Base-by-base conservation (phyloP, 2,329 filamentous ascomycete species). In the Fusarium brevicatenulatum region DNA sequence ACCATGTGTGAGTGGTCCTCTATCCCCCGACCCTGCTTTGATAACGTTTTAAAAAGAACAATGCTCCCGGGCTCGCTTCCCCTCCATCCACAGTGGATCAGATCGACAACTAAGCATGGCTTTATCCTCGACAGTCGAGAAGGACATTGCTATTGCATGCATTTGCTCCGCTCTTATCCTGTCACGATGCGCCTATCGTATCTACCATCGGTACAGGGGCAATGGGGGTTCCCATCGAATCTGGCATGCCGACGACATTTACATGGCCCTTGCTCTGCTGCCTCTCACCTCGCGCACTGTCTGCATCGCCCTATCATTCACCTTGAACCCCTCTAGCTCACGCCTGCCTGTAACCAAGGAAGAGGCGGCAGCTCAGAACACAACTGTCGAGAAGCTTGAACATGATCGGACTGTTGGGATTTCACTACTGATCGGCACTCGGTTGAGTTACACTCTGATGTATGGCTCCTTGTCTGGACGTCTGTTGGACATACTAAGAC, bases 241-340 rank as follows among this genome's bases (percentile, higher is more conserved):
- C 12, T 79, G 77, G 78, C 78, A 76, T 54, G 60, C 65, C 44
- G 78, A 79, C 36, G 78, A 79, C 40, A 66, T 75, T 25, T 78
- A 74, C 67, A 78, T 79, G 73, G 77, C 75, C 9, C 59, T 78
- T 12, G 74, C 78, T 13, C 71, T 79, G 7, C 19, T 79, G 9
- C 78, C 78, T 23, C 76, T 79, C 52, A 42, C 74, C 19, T 71
- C 62, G 11, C 73, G 78, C 39, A 77, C 77, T 1, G 47, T 63
- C 10, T 75, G 73, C 56, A 74, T 79, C 62, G 34, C 62, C 25
- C 1, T 70, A 5, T 74, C 68, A 28, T 79, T 79, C 53, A n/a
- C 50, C 9, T 70, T 77, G 16, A 77, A 78, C 52, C 77, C 77
- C 10, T 58, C 52, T 4, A 77, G 76, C 28, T 57, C 55, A 7